Percentiles rank a stretch among this genome's conserved stretches.
Evolutionary conservation across 2,329 filamentous ascomycete genomes (phyloP).

Genomic region (Talaromyces sp.): DNA sequence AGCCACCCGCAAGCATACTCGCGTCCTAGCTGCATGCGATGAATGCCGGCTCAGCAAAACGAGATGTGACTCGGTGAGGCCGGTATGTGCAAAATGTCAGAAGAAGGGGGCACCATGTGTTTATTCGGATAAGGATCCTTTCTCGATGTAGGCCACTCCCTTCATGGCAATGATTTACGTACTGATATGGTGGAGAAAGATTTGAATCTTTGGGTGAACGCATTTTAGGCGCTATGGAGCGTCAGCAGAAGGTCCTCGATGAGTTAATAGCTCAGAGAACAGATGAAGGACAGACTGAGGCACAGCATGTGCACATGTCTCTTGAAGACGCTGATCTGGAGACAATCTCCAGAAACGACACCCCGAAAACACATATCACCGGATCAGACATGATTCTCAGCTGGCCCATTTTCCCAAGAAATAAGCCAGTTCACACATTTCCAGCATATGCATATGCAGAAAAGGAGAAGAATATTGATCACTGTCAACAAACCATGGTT

Average conservation of each 20-base stretch:
- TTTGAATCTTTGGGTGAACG: conserved; percentile 25
- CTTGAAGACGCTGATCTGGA: conserved; percentile 25
- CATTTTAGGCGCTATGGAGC: conserved; percentile 26
- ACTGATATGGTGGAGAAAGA: conserved; percentile 16
- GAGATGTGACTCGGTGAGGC: conserved; percentile 26
- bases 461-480: conserved; percentile 20
- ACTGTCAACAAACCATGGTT: conserved; percentile 1
- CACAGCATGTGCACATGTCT: conserved; percentile 8
- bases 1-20: conserved; percentile 25
- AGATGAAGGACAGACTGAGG: neutral
- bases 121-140: conserved; percentile 26
- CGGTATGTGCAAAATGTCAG: conserved; percentile 26
- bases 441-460: conserved; percentile 24
- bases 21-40: conserved; percentile 26
- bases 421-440: conserved; percentile 26
- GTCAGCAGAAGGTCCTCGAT: conserved; percentile 24
- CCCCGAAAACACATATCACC: conserved; percentile 26
- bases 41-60: conserved; percentile 27
- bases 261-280: conserved; percentile 16
- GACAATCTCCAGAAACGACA: conserved; percentile 27
- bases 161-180: neutral
- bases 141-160: conserved; percentile 22
- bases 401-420: conserved; percentile 26
- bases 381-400: conserved; percentile 28
- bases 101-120: conserved; percentile 25